Conservation (phyloP, 2,329 filamentous ascomycete genomes). For the Penicillium vulpinum region DNA sequence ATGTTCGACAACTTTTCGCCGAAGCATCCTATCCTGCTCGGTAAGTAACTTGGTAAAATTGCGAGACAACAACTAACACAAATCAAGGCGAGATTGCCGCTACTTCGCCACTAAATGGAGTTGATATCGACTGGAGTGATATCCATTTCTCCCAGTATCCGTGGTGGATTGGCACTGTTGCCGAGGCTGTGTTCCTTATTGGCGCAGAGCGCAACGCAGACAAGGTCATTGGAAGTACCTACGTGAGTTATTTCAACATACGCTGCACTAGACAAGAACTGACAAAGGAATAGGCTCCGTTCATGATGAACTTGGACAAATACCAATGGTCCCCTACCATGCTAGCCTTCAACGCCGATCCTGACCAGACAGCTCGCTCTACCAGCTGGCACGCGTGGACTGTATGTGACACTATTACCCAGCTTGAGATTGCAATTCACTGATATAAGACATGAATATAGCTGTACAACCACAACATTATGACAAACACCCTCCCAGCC, state of each 20-base stretch:
- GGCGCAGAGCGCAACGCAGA: conserved; percentile 62
- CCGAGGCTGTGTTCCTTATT: conserved; percentile 65
- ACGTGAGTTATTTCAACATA: conserved; percentile 17
- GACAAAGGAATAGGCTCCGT: conserved; percentile 24
- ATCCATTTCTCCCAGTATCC: conserved; percentile 49
- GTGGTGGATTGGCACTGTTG: conserved; percentile 62
- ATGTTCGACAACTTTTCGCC: conserved; percentile 53
- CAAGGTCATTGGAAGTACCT: conserved; percentile 31
- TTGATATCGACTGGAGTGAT: conserved; percentile 49
- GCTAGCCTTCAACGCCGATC: conserved; percentile 32
- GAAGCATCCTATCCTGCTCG: conserved; percentile 28
- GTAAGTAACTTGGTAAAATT: conserved; percentile 10
- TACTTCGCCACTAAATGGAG: conserved; percentile 46
- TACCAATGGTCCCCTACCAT: conserved; percentile 35
- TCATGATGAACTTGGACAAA: conserved; percentile 29
- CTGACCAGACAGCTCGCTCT: conserved; percentile 29
- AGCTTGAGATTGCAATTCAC: conserved; percentile 20
- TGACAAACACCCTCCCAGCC: conserved; percentile 48
- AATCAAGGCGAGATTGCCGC: conserved; percentile 28
- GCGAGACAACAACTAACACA: not conserved
- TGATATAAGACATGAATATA: conserved; percentile 28
- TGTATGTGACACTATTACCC: conserved; percentile 25
- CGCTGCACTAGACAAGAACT: not conserved
- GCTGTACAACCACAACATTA: conserved; percentile 46
- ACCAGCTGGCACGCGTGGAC: conserved; percentile 32